Evolutionary conservation across 441 rosid species (phyloP).

Genomic region (Theobroma grandiflorum): DNA sequence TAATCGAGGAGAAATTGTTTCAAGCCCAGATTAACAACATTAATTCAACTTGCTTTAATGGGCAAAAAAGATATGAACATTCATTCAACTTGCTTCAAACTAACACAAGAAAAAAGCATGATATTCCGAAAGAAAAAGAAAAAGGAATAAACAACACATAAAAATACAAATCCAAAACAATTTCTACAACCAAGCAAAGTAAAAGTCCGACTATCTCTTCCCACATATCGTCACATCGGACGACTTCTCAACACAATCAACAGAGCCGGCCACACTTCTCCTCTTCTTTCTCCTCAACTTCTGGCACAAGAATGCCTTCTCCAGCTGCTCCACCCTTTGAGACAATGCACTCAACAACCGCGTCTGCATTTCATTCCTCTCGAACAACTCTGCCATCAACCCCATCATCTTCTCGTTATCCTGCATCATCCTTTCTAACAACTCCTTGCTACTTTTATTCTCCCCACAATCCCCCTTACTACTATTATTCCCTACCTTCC

Average conservation of each 20-base stretch:
- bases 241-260: constrained; percentile 24
- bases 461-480: constrained; percentile 2
- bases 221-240: constrained; percentile 27
- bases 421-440: constrained; percentile 58
- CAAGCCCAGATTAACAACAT: too few species aligned
- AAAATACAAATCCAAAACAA: background rate
- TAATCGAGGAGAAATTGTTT: too few species aligned
- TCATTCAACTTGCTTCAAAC: background rate
- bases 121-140: background rate
- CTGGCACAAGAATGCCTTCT: constrained; percentile 57
- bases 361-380: constrained; percentile 60
- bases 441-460: constrained; percentile 34
- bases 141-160: background rate
- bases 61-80: too few species aligned
- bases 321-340: constrained; percentile 63
- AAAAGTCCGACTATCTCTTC: constrained; percentile 8
- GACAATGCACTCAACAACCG: constrained; percentile 50
- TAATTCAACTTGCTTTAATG: background rate
- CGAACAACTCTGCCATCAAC: constrained; percentile 51
- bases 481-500: background rate
- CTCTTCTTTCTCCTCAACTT: constrained; percentile 56
- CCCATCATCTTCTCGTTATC: constrained; percentile 68
- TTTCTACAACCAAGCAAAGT: background rate
- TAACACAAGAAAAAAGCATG: too few species aligned
- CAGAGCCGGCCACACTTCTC: constrained; percentile 29